Conservation (phyloP, 331 rosid species). For the Stylosanthes scabra region DNA sequence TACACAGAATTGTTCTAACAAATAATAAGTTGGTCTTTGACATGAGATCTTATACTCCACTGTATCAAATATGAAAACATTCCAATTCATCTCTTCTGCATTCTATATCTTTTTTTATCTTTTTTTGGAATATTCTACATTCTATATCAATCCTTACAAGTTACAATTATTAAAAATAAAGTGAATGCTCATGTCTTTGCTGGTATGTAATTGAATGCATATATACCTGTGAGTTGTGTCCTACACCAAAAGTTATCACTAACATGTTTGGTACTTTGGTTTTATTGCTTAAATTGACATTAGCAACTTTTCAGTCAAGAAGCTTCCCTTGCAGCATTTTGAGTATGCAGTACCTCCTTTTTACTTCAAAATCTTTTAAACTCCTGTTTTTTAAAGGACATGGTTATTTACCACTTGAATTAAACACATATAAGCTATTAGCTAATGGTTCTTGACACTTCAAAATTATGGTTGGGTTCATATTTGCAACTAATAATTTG, state of each 20-base stretch:
- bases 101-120: background rate
- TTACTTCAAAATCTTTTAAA: background rate
- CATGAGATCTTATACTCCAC: background rate
- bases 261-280: conserved; percentile 9
- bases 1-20: background rate
- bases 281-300: background rate
- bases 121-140: no score
- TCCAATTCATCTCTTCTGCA: background rate
- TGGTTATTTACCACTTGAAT: no score
- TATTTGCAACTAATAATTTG: no score
- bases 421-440: no score
- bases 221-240: background rate
- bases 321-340: background rate
- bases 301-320: background rate
- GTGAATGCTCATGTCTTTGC: conserved; percentile 3
- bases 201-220: background rate
- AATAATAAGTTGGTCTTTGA: conserved; percentile 14
- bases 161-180: background rate
- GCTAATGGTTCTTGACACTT: no score
- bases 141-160: no score
- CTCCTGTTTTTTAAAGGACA: no score
- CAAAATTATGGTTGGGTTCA: no score
- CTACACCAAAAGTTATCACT: background rate
- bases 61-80: background rate
- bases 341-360: background rate